Evolutionary conservation across 495 filamentous ascomycete genomes (phyloP), one percentile per base, ranked within the genome.

Genomic region (Podospora conica): DNA sequence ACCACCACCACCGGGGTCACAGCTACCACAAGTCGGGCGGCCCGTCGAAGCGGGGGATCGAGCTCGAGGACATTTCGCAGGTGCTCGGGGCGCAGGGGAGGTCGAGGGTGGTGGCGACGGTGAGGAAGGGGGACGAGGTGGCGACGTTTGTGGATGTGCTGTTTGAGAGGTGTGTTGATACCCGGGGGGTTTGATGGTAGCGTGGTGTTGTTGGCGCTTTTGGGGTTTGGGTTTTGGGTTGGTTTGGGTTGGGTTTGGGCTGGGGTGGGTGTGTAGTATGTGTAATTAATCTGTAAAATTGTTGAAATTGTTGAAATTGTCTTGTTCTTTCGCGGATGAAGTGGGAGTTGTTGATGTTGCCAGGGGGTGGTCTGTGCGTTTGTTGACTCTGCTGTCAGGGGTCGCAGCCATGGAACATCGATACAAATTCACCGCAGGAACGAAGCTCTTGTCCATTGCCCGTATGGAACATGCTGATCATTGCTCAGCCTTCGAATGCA

Each of bases 81-180:
- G 63, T 61, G 4, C 55, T 70, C 2, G 23, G 71, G 28, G 11
- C 40, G 0, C 18, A 60, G 9, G 67, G 70, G 0, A 8, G 24
- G 22, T 67, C 66, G 9, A 67, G 55, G 9, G 70, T 68, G n/a
- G 70, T 69, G 53, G 73, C n/a, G 40, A 8, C 40, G 40, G 40
- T 71, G 5, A 67, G 57, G 18, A 74, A 69, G 55, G 69, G 66
- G 21, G 61, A 60, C n/a, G 73, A 79, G 11, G 61, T 69, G 11
- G 71, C 65, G 57, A 80, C 76, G 53, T 79, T 80, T 62, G 78
- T 78, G 20, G 78, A 80, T 25, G 76, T 79, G 54, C 63, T 80
- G 25, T 75, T 80, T 60, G 66, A 70, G 7, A 62, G 64, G 22
- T 77, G 76, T 61, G 65, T 80, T 27, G 70, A 73, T 60, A 68